These are phyloP conservation scores for Sphaceloma murrayae DNA, from an alignment of 2,329 filamentous ascomycete genomes.

Conservation along the genomic window DNA sequence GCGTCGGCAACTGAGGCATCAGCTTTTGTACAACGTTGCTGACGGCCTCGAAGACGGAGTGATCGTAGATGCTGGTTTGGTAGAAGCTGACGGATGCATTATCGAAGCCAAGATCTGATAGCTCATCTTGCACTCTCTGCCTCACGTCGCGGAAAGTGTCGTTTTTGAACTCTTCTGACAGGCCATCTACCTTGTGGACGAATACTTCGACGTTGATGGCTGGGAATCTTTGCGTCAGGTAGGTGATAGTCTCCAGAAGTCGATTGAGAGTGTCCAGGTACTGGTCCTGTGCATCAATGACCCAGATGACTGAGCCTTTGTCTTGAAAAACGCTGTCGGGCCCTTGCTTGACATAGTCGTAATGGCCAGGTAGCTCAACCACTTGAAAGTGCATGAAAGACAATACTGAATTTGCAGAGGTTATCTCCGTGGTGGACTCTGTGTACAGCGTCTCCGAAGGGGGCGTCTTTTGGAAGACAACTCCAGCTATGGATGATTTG, in stretches of 20 bases:
- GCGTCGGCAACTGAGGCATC: constrained; percentile 81
- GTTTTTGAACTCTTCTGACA: constrained; percentile 91
- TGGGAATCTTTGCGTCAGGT: constrained; percentile 78
- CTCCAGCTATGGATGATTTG: constrained; percentile 96
- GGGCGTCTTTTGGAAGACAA: constrained; percentile 97
- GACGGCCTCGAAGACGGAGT: constrained; percentile 96
- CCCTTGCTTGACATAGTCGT: constrained; percentile 80
- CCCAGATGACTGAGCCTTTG: constrained; percentile 92
- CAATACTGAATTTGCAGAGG: constrained; percentile 89
- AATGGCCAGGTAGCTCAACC: constrained; percentile 92
- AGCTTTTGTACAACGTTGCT: constrained; percentile 97
- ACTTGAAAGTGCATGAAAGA: constrained; percentile 99
- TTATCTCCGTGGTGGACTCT: constrained; percentile 86
- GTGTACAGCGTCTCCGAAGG: constrained; percentile 93
- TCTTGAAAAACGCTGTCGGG: constrained; percentile 93
- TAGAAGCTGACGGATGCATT: constrained; percentile 92
- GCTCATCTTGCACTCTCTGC: constrained; percentile 90
- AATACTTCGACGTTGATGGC: constrained; percentile 97
- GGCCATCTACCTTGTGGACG: constrained; percentile 97
- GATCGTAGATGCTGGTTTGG: constrained; percentile 95
- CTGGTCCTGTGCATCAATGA: constrained; percentile 96
- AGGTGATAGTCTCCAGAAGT: constrained; percentile 80
- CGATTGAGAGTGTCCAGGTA: constrained; percentile 85
- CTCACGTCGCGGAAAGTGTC: constrained; percentile 96
- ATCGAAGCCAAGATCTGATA: constrained; percentile 85